Conservation (phyloP, 352 stramenopile species). For the Phytophthora aleatoria region DNA sequence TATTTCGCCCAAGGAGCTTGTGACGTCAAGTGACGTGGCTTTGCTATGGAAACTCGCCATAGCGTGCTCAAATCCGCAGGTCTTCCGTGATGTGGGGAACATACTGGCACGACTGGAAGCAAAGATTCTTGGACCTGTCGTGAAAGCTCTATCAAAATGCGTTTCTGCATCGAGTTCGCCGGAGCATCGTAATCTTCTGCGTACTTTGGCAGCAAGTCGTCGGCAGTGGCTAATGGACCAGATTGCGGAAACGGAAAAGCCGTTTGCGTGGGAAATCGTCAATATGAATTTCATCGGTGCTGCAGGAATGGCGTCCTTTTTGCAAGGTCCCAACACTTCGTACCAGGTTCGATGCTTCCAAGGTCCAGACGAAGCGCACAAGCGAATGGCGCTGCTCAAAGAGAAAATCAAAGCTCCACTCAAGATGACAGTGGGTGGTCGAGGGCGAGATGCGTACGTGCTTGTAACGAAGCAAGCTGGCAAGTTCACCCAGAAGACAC, state of each 20-base stretch:
- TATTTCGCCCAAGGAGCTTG: constrained; percentile 4
- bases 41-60: constrained; percentile 21
- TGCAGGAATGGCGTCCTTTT: constrained; percentile 11
- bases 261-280: constrained; percentile 12
- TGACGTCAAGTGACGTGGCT: constrained; percentile 1
- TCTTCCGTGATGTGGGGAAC: constrained; percentile 12
- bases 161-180: background rate
- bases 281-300: constrained; percentile 14
- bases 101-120: constrained; percentile 2
- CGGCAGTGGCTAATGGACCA: constrained; percentile 15
- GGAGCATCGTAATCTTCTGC: constrained; percentile 1
- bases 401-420: constrained; percentile 14
- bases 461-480: constrained; percentile 13
- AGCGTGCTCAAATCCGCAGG: constrained; percentile 5
- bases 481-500: constrained; percentile 3
- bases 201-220: background rate
- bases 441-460: constrained; percentile 8
- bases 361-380: constrained; percentile 8
- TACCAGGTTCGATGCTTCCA: constrained; percentile 6
- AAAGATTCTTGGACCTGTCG: constrained; percentile 8
- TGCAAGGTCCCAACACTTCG: constrained; percentile 2
- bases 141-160: constrained; percentile 5
- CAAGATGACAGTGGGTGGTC: constrained; percentile 4
- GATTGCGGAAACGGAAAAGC: constrained; percentile 6
- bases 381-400: constrained; percentile 4